These are phyloP conservation scores for Globisporangium iwayamae DNA, from an alignment of 352 stramenopile genomes.

Conservation along the genomic window DNA sequence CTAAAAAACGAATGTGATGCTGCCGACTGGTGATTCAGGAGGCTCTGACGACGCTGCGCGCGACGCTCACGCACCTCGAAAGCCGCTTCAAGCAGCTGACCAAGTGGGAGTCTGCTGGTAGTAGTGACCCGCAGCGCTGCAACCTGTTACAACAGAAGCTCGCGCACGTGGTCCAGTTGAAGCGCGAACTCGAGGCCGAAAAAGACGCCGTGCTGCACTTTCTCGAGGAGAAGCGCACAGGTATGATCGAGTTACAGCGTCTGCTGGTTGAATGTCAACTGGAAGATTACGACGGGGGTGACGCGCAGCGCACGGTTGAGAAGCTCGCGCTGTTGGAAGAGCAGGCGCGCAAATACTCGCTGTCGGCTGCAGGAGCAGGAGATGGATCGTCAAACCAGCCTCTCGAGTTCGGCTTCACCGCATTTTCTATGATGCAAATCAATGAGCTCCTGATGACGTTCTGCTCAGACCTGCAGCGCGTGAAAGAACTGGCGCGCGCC, in stretches of 20 bases:
- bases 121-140: constrained; percentile 14
- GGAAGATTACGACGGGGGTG: constrained; percentile 15
- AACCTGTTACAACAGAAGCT: constrained; percentile 18
- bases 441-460: constrained; percentile 19
- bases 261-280: constrained; percentile 20
- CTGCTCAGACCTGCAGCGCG: constrained; percentile 17
- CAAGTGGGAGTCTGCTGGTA: constrained; percentile 2
- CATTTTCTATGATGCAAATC: constrained; percentile 12
- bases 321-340: constrained; percentile 32
- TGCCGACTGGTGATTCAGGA: constrained; percentile 16
- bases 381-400: not conserved
- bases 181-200: constrained; percentile 27
- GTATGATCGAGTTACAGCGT: constrained; percentile 19
- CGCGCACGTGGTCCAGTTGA: constrained; percentile 25
- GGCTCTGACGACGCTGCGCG: constrained; percentile 21
- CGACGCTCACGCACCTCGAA: constrained; percentile 22
- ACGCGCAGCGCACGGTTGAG: constrained; percentile 19
- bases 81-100: constrained; percentile 19
- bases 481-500: constrained; percentile 11
- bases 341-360: constrained; percentile 4
- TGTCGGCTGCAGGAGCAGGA: not conserved
- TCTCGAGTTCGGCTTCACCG: constrained; percentile 21
- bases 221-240: constrained; percentile 17
- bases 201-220: not conserved
- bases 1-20: not conserved